Conservation (phyloP, 352 stramenopile genomes). For the Phytopythium delawarense region DNA sequence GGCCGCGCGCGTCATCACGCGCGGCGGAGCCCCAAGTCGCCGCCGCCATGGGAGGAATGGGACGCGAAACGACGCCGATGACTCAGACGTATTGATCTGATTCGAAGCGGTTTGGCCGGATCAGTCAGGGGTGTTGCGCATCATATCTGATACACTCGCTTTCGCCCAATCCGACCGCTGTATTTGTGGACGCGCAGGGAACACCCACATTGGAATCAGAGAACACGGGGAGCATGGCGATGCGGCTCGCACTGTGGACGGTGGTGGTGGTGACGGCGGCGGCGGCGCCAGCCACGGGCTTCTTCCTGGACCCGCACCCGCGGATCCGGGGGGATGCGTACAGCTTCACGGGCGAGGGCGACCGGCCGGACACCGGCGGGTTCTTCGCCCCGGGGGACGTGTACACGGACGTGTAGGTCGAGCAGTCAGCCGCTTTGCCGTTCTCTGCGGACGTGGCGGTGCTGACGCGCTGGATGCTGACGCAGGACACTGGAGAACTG, state of each 20-base stretch:
- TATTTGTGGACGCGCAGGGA: background rate
- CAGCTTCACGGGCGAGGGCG: constrained; percentile 52
- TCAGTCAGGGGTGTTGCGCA: background rate
- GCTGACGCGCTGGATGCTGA: background rate
- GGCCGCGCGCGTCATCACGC: background rate
- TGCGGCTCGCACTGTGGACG: background rate
- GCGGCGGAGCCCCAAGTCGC: background rate
- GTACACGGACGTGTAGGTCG: constrained; percentile 45
- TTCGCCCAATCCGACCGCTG: background rate
- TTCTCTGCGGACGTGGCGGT: background rate
- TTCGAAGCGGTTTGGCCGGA: background rate
- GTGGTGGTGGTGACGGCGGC: constrained; percentile 8
- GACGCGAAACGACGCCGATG: background rate
- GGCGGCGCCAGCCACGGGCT: constrained; percentile 12
- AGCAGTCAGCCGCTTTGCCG: background rate
- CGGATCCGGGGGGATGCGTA: constrained; percentile 44
- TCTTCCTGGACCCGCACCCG: constrained; percentile 38
- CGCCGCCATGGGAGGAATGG: background rate
- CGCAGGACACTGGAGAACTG: constrained; percentile 57
- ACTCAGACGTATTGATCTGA: background rate
- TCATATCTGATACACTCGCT: background rate
- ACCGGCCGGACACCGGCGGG: constrained; percentile 25
- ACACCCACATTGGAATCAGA: background rate
- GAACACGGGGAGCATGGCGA: background rate
- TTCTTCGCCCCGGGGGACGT: constrained; percentile 38